Evolutionary conservation across 2,329 filamentous ascomycete genomes (phyloP).

Genomic region (Fusarium annulatum): DNA sequence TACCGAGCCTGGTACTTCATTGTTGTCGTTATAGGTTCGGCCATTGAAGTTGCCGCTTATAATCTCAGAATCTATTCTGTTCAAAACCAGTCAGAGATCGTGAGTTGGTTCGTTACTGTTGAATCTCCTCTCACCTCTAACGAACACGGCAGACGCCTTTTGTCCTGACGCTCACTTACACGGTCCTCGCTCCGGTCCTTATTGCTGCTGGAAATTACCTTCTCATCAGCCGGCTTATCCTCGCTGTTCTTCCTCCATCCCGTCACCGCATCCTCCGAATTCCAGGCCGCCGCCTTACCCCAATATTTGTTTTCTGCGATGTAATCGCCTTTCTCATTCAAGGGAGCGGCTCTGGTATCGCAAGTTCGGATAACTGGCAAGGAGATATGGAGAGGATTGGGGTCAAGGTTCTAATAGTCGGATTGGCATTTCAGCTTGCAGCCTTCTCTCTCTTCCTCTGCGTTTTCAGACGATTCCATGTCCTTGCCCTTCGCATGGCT

Average conservation of each 20-base stretch:
- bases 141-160: slow-evolving; percentile 49
- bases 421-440: slow-evolving; percentile 54
- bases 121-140: not conserved
- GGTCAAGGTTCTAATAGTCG: slow-evolving; percentile 55
- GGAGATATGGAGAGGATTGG: slow-evolving; percentile 53
- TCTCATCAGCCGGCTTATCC: slow-evolving; percentile 60
- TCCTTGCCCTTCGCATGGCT: slow-evolving; percentile 40
- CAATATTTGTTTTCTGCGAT: slow-evolving; percentile 59
- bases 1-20: slow-evolving; percentile 58
- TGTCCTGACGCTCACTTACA: slow-evolving; percentile 53
- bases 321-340: slow-evolving; percentile 59
- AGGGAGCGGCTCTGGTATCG: slow-evolving; percentile 57
- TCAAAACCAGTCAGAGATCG: slow-evolving; percentile 50
- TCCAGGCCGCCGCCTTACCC: slow-evolving; percentile 53
- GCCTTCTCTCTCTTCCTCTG: slow-evolving; percentile 55
- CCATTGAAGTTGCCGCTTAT: slow-evolving; percentile 57
- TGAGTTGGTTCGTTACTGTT: slow-evolving; percentile 30
- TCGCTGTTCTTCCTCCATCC: slow-evolving; percentile 49
- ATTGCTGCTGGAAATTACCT: slow-evolving; percentile 63
- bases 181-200: slow-evolving; percentile 62
- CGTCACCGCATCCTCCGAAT: slow-evolving; percentile 52
- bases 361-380: slow-evolving; percentile 56
- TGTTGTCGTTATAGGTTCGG: slow-evolving; percentile 55
- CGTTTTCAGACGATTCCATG: slow-evolving; percentile 54
- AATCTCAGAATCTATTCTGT: slow-evolving; percentile 52